Evolutionary conservation across 2,329 filamentous ascomycete genomes (phyloP).

Genomic region (Monosporascus sp.): DNA sequence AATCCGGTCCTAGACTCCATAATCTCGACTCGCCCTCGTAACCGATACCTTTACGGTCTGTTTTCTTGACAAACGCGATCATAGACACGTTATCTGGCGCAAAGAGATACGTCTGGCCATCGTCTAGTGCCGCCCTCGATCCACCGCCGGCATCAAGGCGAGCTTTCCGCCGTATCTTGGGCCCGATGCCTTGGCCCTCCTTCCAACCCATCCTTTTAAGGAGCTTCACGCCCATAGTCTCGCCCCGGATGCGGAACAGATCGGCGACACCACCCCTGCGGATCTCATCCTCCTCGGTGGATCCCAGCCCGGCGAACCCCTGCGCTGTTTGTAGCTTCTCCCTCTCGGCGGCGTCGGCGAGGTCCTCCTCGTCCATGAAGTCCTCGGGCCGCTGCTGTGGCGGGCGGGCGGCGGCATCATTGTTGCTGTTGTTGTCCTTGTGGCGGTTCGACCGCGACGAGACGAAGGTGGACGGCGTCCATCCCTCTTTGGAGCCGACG

Average conservation of each 20-base stretch:
- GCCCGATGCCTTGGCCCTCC: slow-evolving; percentile 87
- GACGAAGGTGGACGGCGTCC: slow-evolving; percentile 86
- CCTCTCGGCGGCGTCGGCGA: slow-evolving; percentile 78
- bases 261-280: slow-evolving; percentile 57
- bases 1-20: slow-evolving; percentile 24
- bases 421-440: slow-evolving; percentile 54
- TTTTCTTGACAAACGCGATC: slow-evolving; percentile 61
- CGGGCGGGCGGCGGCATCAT: slow-evolving; percentile 1
- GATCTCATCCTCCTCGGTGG: slow-evolving; percentile 50
- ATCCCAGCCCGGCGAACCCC: slow-evolving; percentile 71
- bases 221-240: slow-evolving; percentile 82
- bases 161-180: slow-evolving; percentile 72
- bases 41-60: slow-evolving; percentile 66
- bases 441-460: slow-evolving; percentile 79
- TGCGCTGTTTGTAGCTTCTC: slow-evolving; percentile 67
- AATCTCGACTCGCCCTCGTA: slow-evolving; percentile 56
- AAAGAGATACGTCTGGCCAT: slow-evolving; percentile 63
- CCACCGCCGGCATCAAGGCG: slow-evolving; percentile 51
- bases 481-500: slow-evolving; percentile 96
- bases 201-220: slow-evolving; percentile 94
- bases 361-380: slow-evolving; percentile 97
- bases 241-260: slow-evolving; percentile 65
- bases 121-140: slow-evolving; percentile 30
- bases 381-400: slow-evolving; percentile 68
- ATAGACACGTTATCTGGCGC: slow-evolving; percentile 75